A percentile compares a stretch with the other conserved stretches of the same genome.
Evolutionary conservation across 2,329 filamentous ascomycete genomes (phyloP).

Genomic region (Alternaria brassicae): DNA sequence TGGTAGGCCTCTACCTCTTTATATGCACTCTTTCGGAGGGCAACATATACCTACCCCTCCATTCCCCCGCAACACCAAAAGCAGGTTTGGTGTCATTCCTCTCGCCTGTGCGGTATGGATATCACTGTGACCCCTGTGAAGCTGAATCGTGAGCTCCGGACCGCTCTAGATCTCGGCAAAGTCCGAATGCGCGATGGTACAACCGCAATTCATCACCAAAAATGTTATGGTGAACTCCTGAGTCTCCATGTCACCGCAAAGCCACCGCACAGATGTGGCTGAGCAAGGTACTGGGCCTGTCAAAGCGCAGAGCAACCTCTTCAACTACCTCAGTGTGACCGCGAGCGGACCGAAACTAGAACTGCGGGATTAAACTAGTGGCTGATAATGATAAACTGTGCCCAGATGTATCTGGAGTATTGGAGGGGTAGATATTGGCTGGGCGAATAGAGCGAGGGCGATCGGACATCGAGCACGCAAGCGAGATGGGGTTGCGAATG

Average conservation of each 20-base stretch:
- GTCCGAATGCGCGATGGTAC: neutral
- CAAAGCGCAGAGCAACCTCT: neutral
- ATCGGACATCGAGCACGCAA: slow-evolving; percentile 1
- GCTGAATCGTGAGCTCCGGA: slow-evolving; percentile 4
- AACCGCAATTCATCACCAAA: neutral
- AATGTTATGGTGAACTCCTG: neutral
- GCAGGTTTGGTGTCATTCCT: slow-evolving; percentile 1
- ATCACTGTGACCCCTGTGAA: slow-evolving; percentile 8
- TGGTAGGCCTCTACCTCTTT: neutral
- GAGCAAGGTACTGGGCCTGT: neutral
- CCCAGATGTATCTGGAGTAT: neutral
- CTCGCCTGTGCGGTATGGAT: neutral
- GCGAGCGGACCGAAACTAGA: neutral
- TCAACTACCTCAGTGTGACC: neutral
- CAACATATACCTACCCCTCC: neutral
- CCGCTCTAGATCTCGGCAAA: slow-evolving; percentile 10
- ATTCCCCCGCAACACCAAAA: slow-evolving; percentile 8
- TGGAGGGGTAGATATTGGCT: neutral
- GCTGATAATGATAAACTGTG: neutral
- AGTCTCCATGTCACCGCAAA: neutral
- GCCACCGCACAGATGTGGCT: neutral
- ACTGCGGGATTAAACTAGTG: neutral
- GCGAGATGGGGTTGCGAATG: neutral
- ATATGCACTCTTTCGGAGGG: neutral
- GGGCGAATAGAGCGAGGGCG: neutral